phyloP scores from a whole-genome alignment of 164 flowering plant genomes.

The Litsea cubeba region DNA sequence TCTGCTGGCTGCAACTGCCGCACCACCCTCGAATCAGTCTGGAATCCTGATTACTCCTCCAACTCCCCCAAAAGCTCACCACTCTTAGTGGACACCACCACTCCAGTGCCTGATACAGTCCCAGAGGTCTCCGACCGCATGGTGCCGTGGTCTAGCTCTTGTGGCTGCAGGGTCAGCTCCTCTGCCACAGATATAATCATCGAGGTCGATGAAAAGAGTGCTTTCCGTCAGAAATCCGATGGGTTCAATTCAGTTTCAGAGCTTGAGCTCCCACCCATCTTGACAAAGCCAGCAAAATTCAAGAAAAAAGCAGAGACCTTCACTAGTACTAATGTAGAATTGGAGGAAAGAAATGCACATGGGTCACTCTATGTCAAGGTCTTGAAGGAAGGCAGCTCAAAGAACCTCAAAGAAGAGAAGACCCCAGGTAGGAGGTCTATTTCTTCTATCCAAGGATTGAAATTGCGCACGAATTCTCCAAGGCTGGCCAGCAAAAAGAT shows the following conservation, averaged over 20 bases:
- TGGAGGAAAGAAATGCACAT: slow-evolving; percentile 11
- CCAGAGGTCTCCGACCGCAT: background rate
- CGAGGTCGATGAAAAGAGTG: slow-evolving; percentile 27
- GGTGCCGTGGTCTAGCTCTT: slow-evolving; percentile 23
- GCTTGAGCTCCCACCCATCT: slow-evolving; percentile 48
- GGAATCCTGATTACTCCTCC: slow-evolving; percentile 15
- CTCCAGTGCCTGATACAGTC: background rate
- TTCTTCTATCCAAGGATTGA: slow-evolving; percentile 32
- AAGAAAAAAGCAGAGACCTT: slow-evolving; percentile 10
- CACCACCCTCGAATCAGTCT: slow-evolving; percentile 17
- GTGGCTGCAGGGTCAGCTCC: slow-evolving; percentile 30
- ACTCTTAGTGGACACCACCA: background rate
- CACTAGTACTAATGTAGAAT: slow-evolving; percentile 12
- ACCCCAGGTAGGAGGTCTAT: slow-evolving; percentile 17
- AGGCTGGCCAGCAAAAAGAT: slow-evolving; percentile 33
- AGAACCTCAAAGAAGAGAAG: slow-evolving; percentile 18
- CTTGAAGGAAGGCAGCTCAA: slow-evolving; percentile 21
- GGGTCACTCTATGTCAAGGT: slow-evolving; percentile 21
- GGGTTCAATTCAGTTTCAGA: slow-evolving; percentile 26
- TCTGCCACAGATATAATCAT: slow-evolving; percentile 46
- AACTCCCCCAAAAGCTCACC: background rate
- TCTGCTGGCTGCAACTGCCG: slow-evolving; percentile 26
- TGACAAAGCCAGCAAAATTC: slow-evolving; percentile 37
- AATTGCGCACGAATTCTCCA: slow-evolving; percentile 50
- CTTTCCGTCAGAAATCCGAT: slow-evolving; percentile 14